Evolutionary conservation across 257 asterid species (phyloP), one percentile per base, ranked within the genome.

Genomic region (Salvia rosmarinus): DNA sequence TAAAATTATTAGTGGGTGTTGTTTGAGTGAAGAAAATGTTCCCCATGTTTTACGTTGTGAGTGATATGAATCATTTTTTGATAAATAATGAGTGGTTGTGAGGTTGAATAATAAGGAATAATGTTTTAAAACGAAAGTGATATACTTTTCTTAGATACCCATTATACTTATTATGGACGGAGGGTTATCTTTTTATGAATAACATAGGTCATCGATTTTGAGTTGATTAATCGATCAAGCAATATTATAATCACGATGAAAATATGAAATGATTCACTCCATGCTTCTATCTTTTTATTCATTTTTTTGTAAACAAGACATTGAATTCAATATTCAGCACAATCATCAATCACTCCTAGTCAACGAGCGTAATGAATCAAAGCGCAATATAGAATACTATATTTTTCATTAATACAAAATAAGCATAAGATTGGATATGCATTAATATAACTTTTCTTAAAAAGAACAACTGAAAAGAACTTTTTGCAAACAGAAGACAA

Each of bases 311-410:
- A 32, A 32, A 58, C 1, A 5, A 58, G 13, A 4, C 32, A 58
- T 35, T 37, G 44, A 60, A 16, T 59, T 59, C 7, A n/a, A 59
- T 4, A 59, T 6, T 14, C 1, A 59, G 7, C 25, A 57, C 20
- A 57, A 28, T 32, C 65, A 59, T 59, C 34, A 23, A 54, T 54
- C 60, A 20, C 34, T 21, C 1, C 51, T 37, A 42, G 55, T 64
- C 43, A 64, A 14, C 12, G 25, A 37, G 17, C 39, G 7, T 20
- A 51, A 20, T 68, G 50, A 52, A 67, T 34, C 19, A 34, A 23
- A 35, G 23, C 56, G 25, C 70, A 43, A 44, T 25, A 23, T 42
- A 13, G 34, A 63, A 21, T 39, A 9, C 11, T 13, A 3, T 4
- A 8, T 2, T 56, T 56, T 70, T 17, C 9, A 1, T 25, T 3